Conservation (phyloP, 768 basidiomycete species). For the Boletus sp. region DNA sequence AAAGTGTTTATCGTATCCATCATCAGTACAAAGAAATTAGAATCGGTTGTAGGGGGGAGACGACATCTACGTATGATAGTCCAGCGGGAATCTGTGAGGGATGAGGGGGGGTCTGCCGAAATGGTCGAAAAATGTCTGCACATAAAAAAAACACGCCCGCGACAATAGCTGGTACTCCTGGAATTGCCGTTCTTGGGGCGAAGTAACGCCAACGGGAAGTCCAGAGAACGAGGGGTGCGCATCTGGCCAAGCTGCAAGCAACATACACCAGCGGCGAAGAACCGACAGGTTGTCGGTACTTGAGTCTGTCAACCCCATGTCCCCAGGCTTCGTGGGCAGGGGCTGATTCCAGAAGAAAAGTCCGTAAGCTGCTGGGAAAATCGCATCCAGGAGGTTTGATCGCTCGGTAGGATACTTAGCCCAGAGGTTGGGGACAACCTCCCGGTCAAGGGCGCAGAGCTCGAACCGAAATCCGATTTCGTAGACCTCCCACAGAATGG, state of each 20-base stretch:
- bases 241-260: too few relatives aligned
- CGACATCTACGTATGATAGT: background rate
- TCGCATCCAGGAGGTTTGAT: background rate
- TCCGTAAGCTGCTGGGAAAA: background rate
- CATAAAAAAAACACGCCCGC: background rate
- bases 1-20: too few relatives aligned
- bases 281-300: background rate
- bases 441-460: too few relatives aligned
- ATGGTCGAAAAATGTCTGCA: background rate
- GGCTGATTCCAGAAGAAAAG: background rate
- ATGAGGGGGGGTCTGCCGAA: background rate
- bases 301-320: background rate
- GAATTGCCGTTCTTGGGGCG: too few relatives aligned
- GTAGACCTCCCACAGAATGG: constrained; percentile 18
- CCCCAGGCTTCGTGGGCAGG: background rate
- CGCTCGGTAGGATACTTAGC: background rate
- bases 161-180: background rate
- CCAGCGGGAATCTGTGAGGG: background rate
- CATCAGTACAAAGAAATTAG: too few relatives aligned
- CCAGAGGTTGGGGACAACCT: too few relatives aligned
- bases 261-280: too few relatives aligned
- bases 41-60: too few relatives aligned
- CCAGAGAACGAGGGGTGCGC: too few relatives aligned
- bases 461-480: constrained; percentile 19
- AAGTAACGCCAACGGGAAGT: too few relatives aligned